Percentiles rank a stretch among this genome's conserved stretches.
phyloP scores from a whole-genome alignment of 192 early-diverging fungal species.

The Umbelopsis vinacea region DNA sequence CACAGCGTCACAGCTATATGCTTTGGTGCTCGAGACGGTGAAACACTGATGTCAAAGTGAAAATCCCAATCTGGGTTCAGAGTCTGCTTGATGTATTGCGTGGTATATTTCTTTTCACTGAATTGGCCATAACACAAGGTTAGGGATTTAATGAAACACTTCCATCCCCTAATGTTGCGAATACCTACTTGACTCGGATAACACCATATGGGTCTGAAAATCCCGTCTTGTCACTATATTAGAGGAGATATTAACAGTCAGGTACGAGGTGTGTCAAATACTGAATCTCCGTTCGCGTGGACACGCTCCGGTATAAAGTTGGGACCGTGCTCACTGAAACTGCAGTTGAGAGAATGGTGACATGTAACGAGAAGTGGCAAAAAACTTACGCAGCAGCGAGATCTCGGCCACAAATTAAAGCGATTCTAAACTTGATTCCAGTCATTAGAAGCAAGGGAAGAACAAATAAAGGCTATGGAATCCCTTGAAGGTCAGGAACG shows the following conservation, averaged over 20 bases:
- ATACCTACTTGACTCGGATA: conserved; percentile 30
- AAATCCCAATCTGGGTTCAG: conserved; percentile 72
- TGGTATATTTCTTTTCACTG: conserved; percentile 57
- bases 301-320: neutral
- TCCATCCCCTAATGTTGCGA: neutral
- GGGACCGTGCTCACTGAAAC: neutral
- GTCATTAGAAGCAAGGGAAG: neutral
- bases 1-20: conserved; percentile 59
- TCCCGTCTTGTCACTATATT: conserved; percentile 30
- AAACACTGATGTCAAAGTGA: conserved; percentile 56
- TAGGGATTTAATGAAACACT: neutral
- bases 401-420: conserved; percentile 23
- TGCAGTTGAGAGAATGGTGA: neutral
- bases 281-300: conserved; percentile 1
- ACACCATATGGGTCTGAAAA: conserved; percentile 38
- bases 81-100: conserved; percentile 61
- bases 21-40: conserved; percentile 38
- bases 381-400: conserved; percentile 36
- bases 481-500: neutral
- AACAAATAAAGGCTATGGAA: neutral
- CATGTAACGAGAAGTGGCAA: neutral
- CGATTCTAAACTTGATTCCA: conserved; percentile 24
- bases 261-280: neutral
- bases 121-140: neutral
- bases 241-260: neutral